Evolutionary conservation across 106 monocot species (phyloP).

Genomic region (Posidonia australis): DNA sequence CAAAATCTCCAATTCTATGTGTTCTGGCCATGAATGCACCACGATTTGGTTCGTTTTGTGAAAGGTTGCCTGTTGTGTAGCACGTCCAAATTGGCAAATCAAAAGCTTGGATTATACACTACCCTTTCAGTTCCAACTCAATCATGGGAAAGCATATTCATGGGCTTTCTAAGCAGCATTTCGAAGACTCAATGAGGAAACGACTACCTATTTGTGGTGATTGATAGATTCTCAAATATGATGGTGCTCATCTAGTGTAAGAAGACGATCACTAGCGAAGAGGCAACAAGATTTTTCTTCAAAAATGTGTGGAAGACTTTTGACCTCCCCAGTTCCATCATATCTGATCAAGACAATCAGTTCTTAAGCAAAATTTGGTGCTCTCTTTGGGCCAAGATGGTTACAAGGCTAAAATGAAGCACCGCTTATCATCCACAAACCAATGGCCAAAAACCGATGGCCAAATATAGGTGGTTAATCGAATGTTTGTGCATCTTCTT

Average conservation of each 20-base stretch:
- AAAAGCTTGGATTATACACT: conserved; percentile 3
- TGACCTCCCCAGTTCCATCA: not conserved
- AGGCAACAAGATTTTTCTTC: not conserved
- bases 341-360: not conserved
- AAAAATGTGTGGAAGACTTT: not conserved
- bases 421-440: not conserved
- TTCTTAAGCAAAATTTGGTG: conserved; percentile 1
- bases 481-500: not conserved
- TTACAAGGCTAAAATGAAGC: not conserved
- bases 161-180: conserved; percentile 1
- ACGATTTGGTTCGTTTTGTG: not conserved
- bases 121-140: not conserved
- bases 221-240: conserved; percentile 5
- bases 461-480: not conserved
- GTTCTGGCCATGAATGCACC: too few relatives aligned
- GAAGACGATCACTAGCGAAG: not conserved
- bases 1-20: too few relatives aligned
- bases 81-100: not conserved
- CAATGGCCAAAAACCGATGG: too few relatives aligned
- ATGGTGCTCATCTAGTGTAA: not conserved
- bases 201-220: not conserved
- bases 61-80: not conserved
- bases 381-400: not conserved
- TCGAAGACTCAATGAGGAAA: not conserved
- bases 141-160: conserved; percentile 3